A percentile compares a stretch with the other conserved stretches of the same genome.
phyloP scores from a whole-genome alignment of 306 rosid genomes.

The Elaeagnus macrophylla region DNA sequence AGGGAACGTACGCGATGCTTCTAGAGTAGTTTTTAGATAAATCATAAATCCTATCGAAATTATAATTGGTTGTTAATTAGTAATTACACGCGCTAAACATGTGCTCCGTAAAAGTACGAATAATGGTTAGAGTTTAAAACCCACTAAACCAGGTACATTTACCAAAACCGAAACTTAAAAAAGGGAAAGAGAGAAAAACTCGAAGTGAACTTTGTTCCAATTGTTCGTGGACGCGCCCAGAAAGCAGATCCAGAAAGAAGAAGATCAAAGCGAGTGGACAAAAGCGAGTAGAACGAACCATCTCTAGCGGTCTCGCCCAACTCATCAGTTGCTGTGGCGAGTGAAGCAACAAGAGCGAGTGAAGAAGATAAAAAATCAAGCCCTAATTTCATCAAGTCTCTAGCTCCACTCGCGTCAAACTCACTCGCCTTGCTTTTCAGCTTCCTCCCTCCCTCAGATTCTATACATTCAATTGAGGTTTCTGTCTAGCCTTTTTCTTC shows the following conservation, averaged over 20 bases:
- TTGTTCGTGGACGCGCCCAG: slow-evolving; percentile 17
- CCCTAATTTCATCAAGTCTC: slow-evolving; percentile 18
- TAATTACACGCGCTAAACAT: slow-evolving; percentile 8
- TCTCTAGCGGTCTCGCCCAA: not conserved
- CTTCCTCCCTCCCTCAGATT: slow-evolving; percentile 19
- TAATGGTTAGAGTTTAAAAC: not conserved
- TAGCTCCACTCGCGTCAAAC: slow-evolving; percentile 37
- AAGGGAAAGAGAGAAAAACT: not conserved
- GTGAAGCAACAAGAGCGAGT: slow-evolving; percentile 7
- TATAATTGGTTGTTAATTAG: too few species aligned
- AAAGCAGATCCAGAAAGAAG: not conserved
- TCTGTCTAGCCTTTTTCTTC: not conserved
- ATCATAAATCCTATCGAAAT: too few species aligned
- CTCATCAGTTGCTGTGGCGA: slow-evolving; percentile 12
- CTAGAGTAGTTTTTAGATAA: too few species aligned
- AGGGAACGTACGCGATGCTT: too few species aligned
- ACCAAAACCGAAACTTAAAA: not conserved
- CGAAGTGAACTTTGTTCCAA: too few species aligned
- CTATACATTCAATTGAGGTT: slow-evolving; percentile 20
- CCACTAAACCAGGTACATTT: not conserved
- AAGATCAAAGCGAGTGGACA: slow-evolving; percentile 14
- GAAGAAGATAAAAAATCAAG: not conserved
- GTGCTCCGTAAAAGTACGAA: not conserved
- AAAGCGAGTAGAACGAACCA: slow-evolving; percentile 23
- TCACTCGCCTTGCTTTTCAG: slow-evolving; percentile 17